A percentile compares a stretch with the other conserved stretches of the same genome.
Conservation (phyloP, 208 protist species). For the Leishmania martiniquensis region DNA sequence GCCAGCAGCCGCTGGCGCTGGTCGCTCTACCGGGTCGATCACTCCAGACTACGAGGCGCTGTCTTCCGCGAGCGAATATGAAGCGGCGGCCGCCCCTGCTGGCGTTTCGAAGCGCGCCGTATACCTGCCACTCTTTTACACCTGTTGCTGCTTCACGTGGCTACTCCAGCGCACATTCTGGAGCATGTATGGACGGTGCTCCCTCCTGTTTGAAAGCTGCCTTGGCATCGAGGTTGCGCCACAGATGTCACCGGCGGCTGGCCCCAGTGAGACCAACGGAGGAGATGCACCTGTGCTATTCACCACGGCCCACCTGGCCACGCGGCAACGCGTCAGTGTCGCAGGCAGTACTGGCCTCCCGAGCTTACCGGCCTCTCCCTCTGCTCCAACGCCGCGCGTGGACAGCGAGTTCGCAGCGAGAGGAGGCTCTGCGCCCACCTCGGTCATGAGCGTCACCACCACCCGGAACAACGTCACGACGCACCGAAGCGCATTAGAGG, state of each 20-base stretch:
- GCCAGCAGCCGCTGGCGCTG: conserved; percentile 13
- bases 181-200: conserved; percentile 59
- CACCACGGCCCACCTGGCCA: conserved; percentile 1
- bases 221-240: conserved; percentile 30
- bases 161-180: conserved; percentile 65
- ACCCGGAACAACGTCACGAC: background rate
- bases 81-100: background rate
- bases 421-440: background rate
- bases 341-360: background rate
- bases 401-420: conserved; percentile 3
- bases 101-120: conserved; percentile 25
- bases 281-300: conserved; percentile 13
- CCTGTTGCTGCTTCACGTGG: conserved; percentile 70
- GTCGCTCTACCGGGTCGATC: conserved; percentile 4
- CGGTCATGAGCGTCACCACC: background rate
- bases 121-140: conserved; percentile 36
- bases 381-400: background rate
- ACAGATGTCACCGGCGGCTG: conserved; percentile 13
- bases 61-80: conserved; percentile 22
- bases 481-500: background rate
- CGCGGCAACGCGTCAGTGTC: conserved; percentile 4
- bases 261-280: background rate
- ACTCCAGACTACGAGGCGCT: conserved; percentile 20
- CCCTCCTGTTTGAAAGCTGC: conserved; percentile 68
- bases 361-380: background rate